Evolutionary conservation across 2,329 filamentous ascomycete species (phyloP).

Genomic region (Nigrospora osmanthi): DNA sequence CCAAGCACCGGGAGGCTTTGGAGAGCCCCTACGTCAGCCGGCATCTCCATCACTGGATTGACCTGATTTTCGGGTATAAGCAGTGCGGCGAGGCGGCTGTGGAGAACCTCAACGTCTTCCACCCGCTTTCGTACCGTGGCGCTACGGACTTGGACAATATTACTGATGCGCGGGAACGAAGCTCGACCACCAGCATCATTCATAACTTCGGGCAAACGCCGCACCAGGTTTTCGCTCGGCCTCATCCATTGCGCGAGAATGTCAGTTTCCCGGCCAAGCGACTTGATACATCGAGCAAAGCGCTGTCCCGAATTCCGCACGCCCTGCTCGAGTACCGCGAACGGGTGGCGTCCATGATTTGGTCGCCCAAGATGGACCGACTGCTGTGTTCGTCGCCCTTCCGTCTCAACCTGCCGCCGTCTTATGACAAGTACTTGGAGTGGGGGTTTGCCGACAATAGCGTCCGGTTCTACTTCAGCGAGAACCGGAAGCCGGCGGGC

Average conservation of each 20-base stretch:
- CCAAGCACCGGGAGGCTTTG: constrained; percentile 89
- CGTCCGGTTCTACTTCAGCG: constrained; percentile 81
- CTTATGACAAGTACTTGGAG: constrained; percentile 85
- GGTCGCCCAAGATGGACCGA: constrained; percentile 72
- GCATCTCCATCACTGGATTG: constrained; percentile 90
- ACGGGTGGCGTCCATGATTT: constrained; percentile 69
- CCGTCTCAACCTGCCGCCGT: constrained; percentile 76
- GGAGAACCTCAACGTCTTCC: constrained; percentile 90
- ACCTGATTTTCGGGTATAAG: constrained; percentile 89
- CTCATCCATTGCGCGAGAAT: constrained; percentile 72
- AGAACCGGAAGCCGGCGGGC: constrained; percentile 73
- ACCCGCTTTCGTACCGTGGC: constrained; percentile 90
- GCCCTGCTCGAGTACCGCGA: constrained; percentile 73
- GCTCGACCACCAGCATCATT: constrained; percentile 90
- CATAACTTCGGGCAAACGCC: constrained; percentile 98
- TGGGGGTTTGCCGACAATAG: constrained; percentile 95
- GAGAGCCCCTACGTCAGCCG: constrained; percentile 90
- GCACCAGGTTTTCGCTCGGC: constrained; percentile 80
- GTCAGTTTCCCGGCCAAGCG: constrained; percentile 55
- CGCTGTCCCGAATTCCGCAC: constrained; percentile 69
- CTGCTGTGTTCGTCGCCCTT: constrained; percentile 79
- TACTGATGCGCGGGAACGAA: constrained; percentile 75
- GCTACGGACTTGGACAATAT: constrained; percentile 90
- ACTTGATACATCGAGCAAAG: constrained; percentile 71
- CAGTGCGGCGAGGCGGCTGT: constrained; percentile 88